Percentiles rank a stretch among this genome's conserved stretches.
These are phyloP conservation scores for Sarocladium oryzae DNA, from an alignment of 2,329 filamentous ascomycete genomes.

Conservation along the genomic window DNA sequence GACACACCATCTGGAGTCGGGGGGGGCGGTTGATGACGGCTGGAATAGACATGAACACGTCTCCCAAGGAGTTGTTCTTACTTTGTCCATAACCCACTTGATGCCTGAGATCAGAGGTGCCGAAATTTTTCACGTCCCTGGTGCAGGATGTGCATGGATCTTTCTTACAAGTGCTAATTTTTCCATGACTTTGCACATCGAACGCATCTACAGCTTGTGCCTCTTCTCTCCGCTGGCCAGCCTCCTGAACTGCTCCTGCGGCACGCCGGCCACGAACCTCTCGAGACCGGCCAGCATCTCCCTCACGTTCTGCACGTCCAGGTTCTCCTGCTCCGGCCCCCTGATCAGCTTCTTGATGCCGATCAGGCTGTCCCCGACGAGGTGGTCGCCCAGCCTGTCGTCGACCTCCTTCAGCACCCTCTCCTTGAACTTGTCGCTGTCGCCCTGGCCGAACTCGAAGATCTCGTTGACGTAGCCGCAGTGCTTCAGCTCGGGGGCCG, in stretches of 20 bases:
- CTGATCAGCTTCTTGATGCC: conserved; percentile 81
- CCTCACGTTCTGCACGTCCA: conserved; percentile 71
- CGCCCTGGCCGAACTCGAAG: conserved; percentile 53
- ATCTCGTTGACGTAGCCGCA: conserved; percentile 84
- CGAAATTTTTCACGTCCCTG: too few relatives aligned
- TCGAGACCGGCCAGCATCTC: conserved; percentile 85
- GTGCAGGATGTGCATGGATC: too few relatives aligned
- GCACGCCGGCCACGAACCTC: conserved; percentile 70
- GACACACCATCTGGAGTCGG: too few relatives aligned
- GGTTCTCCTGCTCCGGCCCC: conserved; percentile 60
- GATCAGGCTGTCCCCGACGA: conserved; percentile 71
- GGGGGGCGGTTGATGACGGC: too few relatives aligned
- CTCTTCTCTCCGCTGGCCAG: conserved; percentile 84
- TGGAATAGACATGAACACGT: too few relatives aligned
- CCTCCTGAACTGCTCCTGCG: conserved; percentile 83
- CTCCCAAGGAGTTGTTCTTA: too few relatives aligned
- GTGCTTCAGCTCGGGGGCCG: conserved; percentile 63
- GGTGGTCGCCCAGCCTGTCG: conserved; percentile 70
- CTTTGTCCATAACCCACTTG: too few relatives aligned
- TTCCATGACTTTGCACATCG: too few relatives aligned
- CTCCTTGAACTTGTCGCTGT: conserved; percentile 62
- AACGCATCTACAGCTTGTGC: conserved; percentile 83
- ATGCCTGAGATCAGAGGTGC: too few relatives aligned
- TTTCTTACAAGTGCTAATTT: too few relatives aligned
- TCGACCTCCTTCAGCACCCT: conserved; percentile 75